A percentile compares a stretch with the other conserved stretches of the same genome.
phyloP scores from a whole-genome alignment of 2,329 filamentous ascomycete species.

The Fusarium floridanum region DNA sequence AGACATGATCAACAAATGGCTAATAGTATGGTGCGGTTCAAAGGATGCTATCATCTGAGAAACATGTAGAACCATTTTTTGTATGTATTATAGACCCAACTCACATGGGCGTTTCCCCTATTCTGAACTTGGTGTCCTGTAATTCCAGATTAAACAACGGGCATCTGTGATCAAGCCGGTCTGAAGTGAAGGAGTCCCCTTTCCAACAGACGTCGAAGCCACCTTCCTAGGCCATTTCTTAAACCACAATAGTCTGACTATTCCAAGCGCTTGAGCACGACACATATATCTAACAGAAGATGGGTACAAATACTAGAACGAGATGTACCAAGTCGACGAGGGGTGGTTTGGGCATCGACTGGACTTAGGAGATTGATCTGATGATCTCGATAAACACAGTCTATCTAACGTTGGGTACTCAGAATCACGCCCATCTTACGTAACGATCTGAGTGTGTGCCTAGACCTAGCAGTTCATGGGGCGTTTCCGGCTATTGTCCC shows the following conservation, averaged over 20 bases:
- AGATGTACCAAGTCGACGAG: background rate
- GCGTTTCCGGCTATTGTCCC: background rate
- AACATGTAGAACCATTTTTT: background rate
- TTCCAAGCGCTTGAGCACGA: background rate
- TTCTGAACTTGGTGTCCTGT: background rate
- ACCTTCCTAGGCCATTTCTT: background rate
- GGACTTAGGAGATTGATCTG: too few relatives aligned
- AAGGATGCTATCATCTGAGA: background rate
- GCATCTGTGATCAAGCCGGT: background rate
- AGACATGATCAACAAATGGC: background rate
- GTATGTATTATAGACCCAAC: background rate
- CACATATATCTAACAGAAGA: background rate
- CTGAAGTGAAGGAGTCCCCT: fast-evolving
- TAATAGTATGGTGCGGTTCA: background rate
- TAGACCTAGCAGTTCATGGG: background rate
- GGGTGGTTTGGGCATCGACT: background rate
- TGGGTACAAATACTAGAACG: background rate
- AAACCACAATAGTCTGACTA: background rate
- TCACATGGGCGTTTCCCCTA: background rate
- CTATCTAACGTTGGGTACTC: background rate
- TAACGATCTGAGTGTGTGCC: background rate
- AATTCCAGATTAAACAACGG: background rate
- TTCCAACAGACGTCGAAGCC: background rate
- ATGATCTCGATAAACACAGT: background rate
- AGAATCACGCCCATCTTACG: background rate